Evolutionary conservation across 768 basidiomycete genomes (phyloP).

Genomic region (Amanita muscaria): DNA sequence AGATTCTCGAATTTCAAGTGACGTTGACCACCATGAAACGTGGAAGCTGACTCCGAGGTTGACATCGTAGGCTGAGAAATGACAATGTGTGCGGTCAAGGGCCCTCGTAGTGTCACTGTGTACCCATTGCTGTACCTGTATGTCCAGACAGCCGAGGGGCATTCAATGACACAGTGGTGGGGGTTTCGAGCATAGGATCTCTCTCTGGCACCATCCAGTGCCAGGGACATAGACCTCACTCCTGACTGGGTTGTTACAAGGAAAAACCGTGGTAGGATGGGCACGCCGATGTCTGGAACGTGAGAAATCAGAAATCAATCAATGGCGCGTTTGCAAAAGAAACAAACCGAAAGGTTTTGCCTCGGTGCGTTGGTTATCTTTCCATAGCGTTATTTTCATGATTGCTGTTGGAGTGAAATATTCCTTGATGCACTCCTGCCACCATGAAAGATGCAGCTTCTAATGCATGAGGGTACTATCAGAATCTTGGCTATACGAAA

Average conservation of each 20-base stretch:
- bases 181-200: slow-evolving; percentile 29
- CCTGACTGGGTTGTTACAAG: slow-evolving; percentile 79
- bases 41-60: slow-evolving; percentile 13
- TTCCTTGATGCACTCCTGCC: slow-evolving; percentile 54
- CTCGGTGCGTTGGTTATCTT: slow-evolving; percentile 69
- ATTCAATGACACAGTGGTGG: slow-evolving; percentile 58
- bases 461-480: slow-evolving; percentile 19
- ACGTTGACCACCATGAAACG: slow-evolving; percentile 13
- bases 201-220: slow-evolving; percentile 71
- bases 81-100: slow-evolving; percentile 58
- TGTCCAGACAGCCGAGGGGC: slow-evolving; percentile 69
- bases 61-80: slow-evolving; percentile 24
- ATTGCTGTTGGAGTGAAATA: slow-evolving; percentile 65
- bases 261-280: slow-evolving; percentile 78
- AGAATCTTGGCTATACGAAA: background rate
- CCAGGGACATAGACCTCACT: slow-evolving; percentile 75
- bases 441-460: slow-evolving; percentile 60
- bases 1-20: slow-evolving; percentile 64
- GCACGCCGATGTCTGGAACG: slow-evolving; percentile 63
- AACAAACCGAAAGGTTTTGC: slow-evolving; percentile 77
- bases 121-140: slow-evolving; percentile 77
- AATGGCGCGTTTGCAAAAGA: background rate
- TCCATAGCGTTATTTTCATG: slow-evolving; percentile 83
- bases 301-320: background rate
- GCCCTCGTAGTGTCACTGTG: slow-evolving; percentile 66